Evolutionary conservation across 176 grass and related monocot species (phyloP).

Genomic region (Triticum urartu): DNA sequence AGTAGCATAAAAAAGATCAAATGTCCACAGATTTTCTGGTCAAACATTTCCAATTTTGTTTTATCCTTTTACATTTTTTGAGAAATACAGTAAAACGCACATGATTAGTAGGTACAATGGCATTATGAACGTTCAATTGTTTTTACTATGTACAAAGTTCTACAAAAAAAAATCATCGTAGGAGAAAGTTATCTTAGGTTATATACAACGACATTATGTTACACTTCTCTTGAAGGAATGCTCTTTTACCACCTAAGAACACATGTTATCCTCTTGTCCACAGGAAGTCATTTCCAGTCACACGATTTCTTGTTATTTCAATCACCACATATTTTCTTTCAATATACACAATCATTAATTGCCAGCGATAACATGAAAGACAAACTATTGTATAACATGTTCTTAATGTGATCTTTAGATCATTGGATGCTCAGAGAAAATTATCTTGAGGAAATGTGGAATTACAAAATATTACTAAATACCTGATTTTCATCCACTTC

Average conservation of each 20-base stretch:
- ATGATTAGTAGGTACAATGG: too few relatives aligned
- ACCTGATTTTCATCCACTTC: not conserved
- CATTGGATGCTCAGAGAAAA: not conserved
- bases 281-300: not conserved
- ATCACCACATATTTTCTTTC: not conserved
- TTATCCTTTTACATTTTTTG: not conserved
- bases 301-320: not conserved
- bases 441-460: not conserved
- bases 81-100: too few relatives aligned
- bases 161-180: not conserved
- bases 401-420: not conserved
- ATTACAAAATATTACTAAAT: not conserved
- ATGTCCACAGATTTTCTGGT: not conserved
- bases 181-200: not conserved
- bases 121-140: too few relatives aligned
- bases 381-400: not conserved
- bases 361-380: not conserved
- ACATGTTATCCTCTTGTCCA: not conserved
- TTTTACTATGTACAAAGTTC: not conserved
- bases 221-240: not conserved
- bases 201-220: not conserved
- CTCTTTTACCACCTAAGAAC: not conserved
- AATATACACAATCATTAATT: not conserved
- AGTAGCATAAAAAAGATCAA: not conserved
- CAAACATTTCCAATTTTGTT: not conserved